phyloP scores from a whole-genome alignment of 2,329 filamentous ascomycete genomes.

The Colletotrichum sp. region DNA sequence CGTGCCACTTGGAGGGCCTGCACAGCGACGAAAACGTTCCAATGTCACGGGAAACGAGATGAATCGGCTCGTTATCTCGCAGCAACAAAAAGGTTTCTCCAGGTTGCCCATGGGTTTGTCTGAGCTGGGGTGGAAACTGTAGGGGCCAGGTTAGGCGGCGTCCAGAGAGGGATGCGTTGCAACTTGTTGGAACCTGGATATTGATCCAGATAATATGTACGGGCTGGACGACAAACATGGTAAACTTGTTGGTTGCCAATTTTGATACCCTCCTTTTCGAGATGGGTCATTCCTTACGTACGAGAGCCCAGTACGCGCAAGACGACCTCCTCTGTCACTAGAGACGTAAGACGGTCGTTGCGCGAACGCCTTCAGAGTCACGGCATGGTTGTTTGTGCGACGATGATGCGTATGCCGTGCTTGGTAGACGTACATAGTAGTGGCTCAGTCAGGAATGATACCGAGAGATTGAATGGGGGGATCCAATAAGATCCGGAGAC shows the following conservation, averaged over 20 bases:
- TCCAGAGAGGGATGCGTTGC: not conserved
- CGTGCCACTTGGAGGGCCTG: not conserved
- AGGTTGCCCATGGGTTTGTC: not conserved
- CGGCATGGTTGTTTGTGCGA: not conserved
- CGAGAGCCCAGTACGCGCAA: not conserved
- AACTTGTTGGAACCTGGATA: not conserved
- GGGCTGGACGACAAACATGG: not conserved
- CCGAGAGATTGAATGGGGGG: not conserved
- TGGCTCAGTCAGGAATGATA: not conserved
- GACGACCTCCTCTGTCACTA: not conserved
- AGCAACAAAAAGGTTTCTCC: not conserved
- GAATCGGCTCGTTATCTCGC: not conserved
- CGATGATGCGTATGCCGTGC: not conserved
- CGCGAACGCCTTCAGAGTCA: not conserved
- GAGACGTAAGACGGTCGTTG: not conserved
- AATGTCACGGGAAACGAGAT: constrained; percentile 3
- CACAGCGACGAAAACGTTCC: not conserved
- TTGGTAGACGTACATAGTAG: not conserved
- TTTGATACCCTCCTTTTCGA: not conserved
- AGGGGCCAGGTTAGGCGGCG: not conserved
- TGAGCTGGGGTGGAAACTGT: not conserved
- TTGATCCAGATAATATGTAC: not conserved
- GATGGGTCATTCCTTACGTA: not conserved
- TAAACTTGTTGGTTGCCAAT: not conserved
- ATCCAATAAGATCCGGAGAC: constrained; percentile 2